Evolutionary conservation across 768 basidiomycete species (phyloP).

Genomic region (Auriscalpium orientale): DNA sequence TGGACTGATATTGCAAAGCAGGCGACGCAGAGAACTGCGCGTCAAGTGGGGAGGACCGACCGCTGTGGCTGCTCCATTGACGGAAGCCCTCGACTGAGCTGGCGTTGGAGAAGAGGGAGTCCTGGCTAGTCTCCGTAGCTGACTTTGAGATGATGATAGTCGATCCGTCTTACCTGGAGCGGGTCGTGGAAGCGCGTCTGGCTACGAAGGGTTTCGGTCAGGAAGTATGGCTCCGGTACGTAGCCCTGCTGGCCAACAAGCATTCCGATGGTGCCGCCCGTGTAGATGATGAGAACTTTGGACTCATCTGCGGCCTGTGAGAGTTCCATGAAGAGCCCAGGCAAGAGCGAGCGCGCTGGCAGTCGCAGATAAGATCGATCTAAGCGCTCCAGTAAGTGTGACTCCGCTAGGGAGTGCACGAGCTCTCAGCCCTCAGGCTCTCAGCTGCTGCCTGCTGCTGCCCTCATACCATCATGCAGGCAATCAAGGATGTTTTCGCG

Average conservation of each 20-base stretch:
- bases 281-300: conserved; percentile 82
- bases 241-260: conserved; percentile 70
- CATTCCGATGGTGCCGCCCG: conserved; percentile 90
- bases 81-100: conserved; percentile 73
- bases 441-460: no score
- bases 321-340: conserved; percentile 33
- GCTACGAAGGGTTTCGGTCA: conserved; percentile 75
- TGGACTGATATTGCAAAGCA: conserved; percentile 33
- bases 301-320: conserved; percentile 56
- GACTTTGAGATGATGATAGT: no score
- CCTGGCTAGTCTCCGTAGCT: no score
- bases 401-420: no score
- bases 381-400: conserved; percentile 4
- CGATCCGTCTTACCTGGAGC: no score
- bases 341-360: neutral
- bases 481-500: conserved; percentile 61
- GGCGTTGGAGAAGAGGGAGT: conserved; percentile 79
- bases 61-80: conserved; percentile 58
- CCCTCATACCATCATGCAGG: conserved; percentile 58
- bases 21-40: conserved; percentile 16
- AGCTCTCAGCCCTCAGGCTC: no score
- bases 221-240: conserved; percentile 80
- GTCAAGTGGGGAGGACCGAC: conserved; percentile 33
- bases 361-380: neutral
- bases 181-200: conserved; percentile 93